phyloP scores from a whole-genome alignment of 2,329 filamentous ascomycete species.

The Whalleya microplaca region DNA sequence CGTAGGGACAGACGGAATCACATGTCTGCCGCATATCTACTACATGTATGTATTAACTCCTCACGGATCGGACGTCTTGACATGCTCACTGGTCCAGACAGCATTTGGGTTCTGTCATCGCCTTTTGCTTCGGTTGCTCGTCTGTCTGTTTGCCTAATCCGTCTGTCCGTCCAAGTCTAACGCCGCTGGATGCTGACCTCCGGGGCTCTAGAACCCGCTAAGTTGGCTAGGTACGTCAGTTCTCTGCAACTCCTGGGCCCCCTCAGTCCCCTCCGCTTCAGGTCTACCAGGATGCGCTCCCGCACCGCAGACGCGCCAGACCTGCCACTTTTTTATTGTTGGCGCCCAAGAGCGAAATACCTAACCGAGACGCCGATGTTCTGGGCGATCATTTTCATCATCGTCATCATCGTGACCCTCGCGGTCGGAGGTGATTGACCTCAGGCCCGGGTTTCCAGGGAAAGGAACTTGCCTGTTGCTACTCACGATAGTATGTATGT shows the following conservation, averaged over 20 bases:
- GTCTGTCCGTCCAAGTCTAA: slow-evolving; percentile 26
- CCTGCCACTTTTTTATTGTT: neutral
- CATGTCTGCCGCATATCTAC: neutral
- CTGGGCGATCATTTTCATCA: slow-evolving; percentile 19
- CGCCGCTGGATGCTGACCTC: slow-evolving; percentile 23
- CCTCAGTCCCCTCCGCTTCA: slow-evolving; percentile 14
- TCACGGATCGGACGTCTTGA: neutral
- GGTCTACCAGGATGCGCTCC: slow-evolving; percentile 12
- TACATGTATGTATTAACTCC: too few species aligned
- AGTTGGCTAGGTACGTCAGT: slow-evolving; percentile 23
- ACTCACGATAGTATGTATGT: slow-evolving; percentile 15
- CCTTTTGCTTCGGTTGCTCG: slow-evolving; percentile 13
- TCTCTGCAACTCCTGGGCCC: slow-evolving; percentile 15
- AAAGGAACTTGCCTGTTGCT: slow-evolving; percentile 6
- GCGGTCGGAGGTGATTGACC: slow-evolving; percentile 12
- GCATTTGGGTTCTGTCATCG: neutral
- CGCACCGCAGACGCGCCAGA: slow-evolving; percentile 9
- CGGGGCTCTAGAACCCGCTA: slow-evolving; percentile 21
- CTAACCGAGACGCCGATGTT: slow-evolving; percentile 3
- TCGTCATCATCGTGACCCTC: neutral
- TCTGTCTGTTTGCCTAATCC: slow-evolving; percentile 28
- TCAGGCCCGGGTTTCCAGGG: slow-evolving; percentile 4
- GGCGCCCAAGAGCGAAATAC: neutral
- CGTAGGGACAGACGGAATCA: neutral
- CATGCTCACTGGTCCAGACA: neutral